Percentiles rank a stretch among this genome's conserved stretches.
phyloP scores from a whole-genome alignment of 257 asterid species.

The Nicotiana obtusifolia region DNA sequence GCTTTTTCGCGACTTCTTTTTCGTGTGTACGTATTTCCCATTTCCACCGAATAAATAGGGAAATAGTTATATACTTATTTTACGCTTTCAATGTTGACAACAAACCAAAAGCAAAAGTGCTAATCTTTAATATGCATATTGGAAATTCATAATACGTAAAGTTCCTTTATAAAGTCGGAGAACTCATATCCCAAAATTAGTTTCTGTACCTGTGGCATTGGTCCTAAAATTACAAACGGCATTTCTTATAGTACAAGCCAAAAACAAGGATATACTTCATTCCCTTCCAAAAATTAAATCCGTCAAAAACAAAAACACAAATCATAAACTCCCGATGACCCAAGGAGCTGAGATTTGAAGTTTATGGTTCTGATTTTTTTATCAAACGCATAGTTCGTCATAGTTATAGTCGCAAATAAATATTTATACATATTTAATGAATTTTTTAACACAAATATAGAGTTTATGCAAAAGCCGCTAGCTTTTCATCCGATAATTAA shows the following conservation, averaged over 20 bases:
- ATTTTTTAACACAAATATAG: no score
- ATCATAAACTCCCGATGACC: neutral
- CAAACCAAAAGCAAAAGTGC: neutral
- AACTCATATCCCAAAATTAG: neutral
- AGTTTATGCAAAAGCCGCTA: no score
- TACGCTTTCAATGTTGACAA: neutral
- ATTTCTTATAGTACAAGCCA: neutral
- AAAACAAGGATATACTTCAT: neutral
- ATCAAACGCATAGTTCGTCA: no score
- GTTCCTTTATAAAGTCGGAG: neutral
- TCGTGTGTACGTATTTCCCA: neutral
- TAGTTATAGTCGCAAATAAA: no score
- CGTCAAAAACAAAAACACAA: neutral
- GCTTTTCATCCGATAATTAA: no score
- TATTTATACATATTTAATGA: no score
- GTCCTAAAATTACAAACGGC: neutral
- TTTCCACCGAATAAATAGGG: neutral
- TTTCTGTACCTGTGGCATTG: neutral
- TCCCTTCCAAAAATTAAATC: neutral
- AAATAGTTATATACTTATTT: no score
- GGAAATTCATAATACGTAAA: neutral
- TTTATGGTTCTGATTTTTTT: no score
- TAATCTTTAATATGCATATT: neutral
- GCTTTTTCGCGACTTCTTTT: neutral
- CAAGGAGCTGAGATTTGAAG: no score